A percentile compares a stretch with the other conserved stretches of the same genome.
Evolutionary conservation across 352 stramenopile genomes (phyloP).

Genomic region (Phytophthora cryptogea): DNA sequence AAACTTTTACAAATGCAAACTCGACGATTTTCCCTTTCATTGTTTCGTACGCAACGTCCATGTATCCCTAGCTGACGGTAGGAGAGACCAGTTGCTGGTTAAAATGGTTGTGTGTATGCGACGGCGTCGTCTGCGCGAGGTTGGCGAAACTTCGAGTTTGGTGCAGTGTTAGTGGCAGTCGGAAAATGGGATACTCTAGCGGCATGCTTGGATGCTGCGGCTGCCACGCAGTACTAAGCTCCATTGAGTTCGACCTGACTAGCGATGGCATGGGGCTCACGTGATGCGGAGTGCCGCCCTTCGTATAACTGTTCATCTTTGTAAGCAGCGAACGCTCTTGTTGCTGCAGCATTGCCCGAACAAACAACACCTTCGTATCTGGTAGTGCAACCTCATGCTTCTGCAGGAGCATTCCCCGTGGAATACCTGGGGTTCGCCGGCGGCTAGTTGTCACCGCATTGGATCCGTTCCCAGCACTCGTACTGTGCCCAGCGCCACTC

Average conservation of each 20-base stretch:
- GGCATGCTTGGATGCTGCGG: conserved; percentile 40
- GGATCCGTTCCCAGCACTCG: conserved; percentile 15
- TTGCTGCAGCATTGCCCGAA: conserved; percentile 87
- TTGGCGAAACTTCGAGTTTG: conserved; percentile 47
- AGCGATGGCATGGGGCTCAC: conserved; percentile 28
- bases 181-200: conserved; percentile 72
- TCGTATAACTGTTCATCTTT: conserved; percentile 54
- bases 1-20: conserved; percentile 1
- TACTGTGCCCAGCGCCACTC: conserved; percentile 28
- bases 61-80: conserved; percentile 10
- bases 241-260: conserved; percentile 47
- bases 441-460: conserved; percentile 34
- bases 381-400: conserved; percentile 79
- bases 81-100: conserved; percentile 10
- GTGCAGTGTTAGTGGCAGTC: conserved; percentile 43
- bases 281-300: conserved; percentile 25
- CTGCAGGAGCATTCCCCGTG: conserved; percentile 73
- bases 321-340: conserved; percentile 78
- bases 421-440: conserved; percentile 38
- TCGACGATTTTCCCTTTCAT: conserved; percentile 1
- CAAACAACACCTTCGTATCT: conserved; percentile 77
- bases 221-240: conserved; percentile 49
- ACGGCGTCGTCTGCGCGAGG: conserved; percentile 24
- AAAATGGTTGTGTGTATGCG: conserved; percentile 11
- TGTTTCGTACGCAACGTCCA: conserved; percentile 2